Evolutionary conservation across 805 yeast species (phyloP).

Genomic region (Candida alai): DNA sequence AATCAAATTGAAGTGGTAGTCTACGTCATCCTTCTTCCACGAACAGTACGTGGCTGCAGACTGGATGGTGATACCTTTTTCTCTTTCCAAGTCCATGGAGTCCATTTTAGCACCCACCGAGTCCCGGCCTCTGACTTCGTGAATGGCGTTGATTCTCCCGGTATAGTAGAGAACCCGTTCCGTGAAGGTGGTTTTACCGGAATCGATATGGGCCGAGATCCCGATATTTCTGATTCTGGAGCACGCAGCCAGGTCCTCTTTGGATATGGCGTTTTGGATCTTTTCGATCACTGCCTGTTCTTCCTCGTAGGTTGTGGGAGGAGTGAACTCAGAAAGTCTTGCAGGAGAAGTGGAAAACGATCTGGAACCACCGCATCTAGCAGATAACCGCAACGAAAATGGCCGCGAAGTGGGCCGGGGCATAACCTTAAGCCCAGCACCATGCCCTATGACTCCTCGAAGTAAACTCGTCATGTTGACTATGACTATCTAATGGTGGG

Average conservation of each 20-base stretch:
- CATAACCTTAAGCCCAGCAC: no score
- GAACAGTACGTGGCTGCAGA: slow-evolving; percentile 98
- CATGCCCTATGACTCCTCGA: slow-evolving; percentile 9
- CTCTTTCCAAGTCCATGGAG: slow-evolving; percentile 97
- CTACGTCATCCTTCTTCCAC: slow-evolving; percentile 72
- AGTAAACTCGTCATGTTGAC: slow-evolving; percentile 10
- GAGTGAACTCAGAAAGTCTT: slow-evolving; percentile 2
- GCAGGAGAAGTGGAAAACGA: slow-evolving; percentile 4
- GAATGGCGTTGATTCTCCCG: slow-evolving; percentile 94
- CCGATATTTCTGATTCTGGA: slow-evolving; percentile 85
- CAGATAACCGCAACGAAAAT: neutral
- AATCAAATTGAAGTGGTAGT: slow-evolving; percentile 87
- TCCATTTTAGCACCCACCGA: slow-evolving; percentile 99
- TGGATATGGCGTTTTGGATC: slow-evolving; percentile 46
- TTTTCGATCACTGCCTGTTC: slow-evolving; percentile 68
- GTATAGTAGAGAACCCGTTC: slow-evolving; percentile 96
- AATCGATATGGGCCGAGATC: slow-evolving; percentile 96
- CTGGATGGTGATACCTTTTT: slow-evolving; percentile 97
- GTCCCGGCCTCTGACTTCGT: slow-evolving; percentile 95
- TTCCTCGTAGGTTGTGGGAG: slow-evolving; percentile 57
- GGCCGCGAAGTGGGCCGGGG: neutral
- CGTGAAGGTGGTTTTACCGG: slow-evolving; percentile 97
- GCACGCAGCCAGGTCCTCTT: slow-evolving; percentile 49
- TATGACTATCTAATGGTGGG: neutral
- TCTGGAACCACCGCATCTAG: neutral